Evolutionary conservation across 805 yeast species (phyloP), one percentile per base, ranked within the genome.

Genomic region (Lachancea meyersii): DNA sequence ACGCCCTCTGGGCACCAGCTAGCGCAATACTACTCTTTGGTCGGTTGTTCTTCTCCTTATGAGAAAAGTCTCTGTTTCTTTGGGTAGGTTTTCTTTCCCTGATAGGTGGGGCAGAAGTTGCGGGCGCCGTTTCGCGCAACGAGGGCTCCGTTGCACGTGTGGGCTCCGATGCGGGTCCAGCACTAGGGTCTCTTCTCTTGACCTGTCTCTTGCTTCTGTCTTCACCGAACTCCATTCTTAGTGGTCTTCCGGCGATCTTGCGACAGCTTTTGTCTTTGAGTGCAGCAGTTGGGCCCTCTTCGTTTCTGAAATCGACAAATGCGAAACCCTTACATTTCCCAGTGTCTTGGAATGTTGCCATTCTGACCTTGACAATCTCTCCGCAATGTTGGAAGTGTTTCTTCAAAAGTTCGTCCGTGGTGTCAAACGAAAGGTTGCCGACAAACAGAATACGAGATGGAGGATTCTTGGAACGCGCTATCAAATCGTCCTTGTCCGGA

Each of bases 311-410:
- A 63, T 91, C 97, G 27, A 91, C 69, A 57, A 93, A 91, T 1
- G 96, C 88, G 69, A 91, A 91, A 1, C 97, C 97, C 64, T 93
- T 93, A 70, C 97, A 91, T 60, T 89, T 91, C 1, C 97, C 97
- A 39, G 84, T 70, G 60, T 91, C 98, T 65, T 93, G 88, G 65
- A 91, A 91, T n/a, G 98, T 89, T 3, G 97, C 97, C 94, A 89
- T 91, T 63, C 98, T 77, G 41, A 91, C 77, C 51, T 77, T 77
- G 22, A 71, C 66, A 46, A 94, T 91, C 49, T 84, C 88, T 31
- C 97, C 97, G 66, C 95, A 88, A 55, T 83, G 91, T 63, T 83
- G 82, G 70, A 91, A 91, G 49, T 86, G 95, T 52, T 79, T 82
- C 50, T 78, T 80, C 34, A 91, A 68, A 48, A 79, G 64, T 23